Evolutionary conservation across 2,329 filamentous ascomycete genomes (phyloP).

Genomic region (Apiospora phragmitis): DNA sequence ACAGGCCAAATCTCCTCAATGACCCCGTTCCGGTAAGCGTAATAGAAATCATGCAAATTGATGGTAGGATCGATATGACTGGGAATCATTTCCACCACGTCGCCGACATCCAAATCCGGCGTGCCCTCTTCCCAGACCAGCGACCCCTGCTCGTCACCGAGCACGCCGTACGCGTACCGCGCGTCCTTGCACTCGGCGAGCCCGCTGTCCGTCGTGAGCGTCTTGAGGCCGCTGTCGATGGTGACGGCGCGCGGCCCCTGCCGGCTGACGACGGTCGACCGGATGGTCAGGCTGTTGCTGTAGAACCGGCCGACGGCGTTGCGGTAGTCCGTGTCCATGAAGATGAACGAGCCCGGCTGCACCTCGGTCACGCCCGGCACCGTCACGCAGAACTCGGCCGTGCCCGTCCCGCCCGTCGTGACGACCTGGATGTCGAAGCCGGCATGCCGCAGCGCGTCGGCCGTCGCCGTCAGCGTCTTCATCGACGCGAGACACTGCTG

Average conservation of each 20-base stretch:
- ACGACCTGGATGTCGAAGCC: constrained; percentile 48
- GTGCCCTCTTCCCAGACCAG: constrained; percentile 41
- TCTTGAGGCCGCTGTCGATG: constrained; percentile 51
- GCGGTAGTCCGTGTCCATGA: constrained; percentile 59
- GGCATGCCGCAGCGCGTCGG: constrained; percentile 38
- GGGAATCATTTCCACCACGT: constrained; percentile 52
- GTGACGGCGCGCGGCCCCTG: constrained; percentile 45
- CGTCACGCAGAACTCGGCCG: constrained; percentile 51
- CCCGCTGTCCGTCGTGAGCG: constrained; percentile 52
- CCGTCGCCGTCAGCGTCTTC: constrained; percentile 43
- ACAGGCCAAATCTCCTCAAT: constrained; percentile 54
- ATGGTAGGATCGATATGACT: constrained; percentile 57
- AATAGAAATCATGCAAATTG: constrained; percentile 53
- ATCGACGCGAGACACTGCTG: constrained; percentile 45
- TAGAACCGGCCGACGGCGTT: constrained; percentile 51
- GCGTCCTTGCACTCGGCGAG: constrained; percentile 47
- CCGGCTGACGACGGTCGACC: constrained; percentile 49
- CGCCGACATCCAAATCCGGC: constrained; percentile 41
- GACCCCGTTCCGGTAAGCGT: constrained; percentile 46
- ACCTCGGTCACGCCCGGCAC: constrained; percentile 53
- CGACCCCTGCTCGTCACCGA: constrained; percentile 52
- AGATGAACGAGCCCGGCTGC: constrained; percentile 55
- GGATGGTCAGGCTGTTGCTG: constrained; percentile 47
- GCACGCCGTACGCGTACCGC: constrained; percentile 42
- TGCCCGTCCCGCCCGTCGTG: constrained; percentile 53